Conservation (phyloP, 2,329 filamentous ascomycete species). For the Epichloe hybrida region DNA sequence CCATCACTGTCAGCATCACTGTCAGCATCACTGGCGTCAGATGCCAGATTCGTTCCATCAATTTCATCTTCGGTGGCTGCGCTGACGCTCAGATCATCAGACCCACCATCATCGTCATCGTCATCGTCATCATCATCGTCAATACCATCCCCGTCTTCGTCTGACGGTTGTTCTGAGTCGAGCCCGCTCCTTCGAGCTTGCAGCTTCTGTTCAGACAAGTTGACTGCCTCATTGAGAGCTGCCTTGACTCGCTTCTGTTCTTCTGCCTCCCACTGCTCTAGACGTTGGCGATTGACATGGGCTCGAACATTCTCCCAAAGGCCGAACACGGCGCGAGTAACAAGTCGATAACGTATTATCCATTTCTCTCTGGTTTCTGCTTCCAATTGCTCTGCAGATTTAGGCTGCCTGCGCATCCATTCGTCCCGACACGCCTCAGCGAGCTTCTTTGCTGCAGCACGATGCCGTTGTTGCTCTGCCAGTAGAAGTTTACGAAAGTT, state of each 20-base stretch:
- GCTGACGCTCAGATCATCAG: conserved; percentile 32
- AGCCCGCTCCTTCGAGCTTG: conserved; percentile 43
- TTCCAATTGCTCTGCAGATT: conserved; percentile 68
- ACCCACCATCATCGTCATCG: conserved; percentile 21
- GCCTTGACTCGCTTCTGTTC: conserved; percentile 51
- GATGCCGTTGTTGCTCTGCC: conserved; percentile 67
- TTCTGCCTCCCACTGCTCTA: conserved; percentile 51
- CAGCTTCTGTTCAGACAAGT: conserved; percentile 54
- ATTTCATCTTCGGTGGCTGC: conserved; percentile 19
- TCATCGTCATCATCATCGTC: conserved; percentile 26
- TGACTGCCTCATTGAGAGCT: conserved; percentile 61
- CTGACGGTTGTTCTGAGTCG: conserved; percentile 37
- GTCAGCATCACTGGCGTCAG: conserved; percentile 15
- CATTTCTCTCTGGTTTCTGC: conserved; percentile 59
- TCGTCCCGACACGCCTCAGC: conserved; percentile 67
- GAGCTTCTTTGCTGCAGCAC: conserved; percentile 60
- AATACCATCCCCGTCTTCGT: conserved; percentile 24
- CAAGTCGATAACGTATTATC: conserved; percentile 54
- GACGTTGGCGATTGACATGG: conserved; percentile 46
- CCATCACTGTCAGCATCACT: conserved; percentile 22
- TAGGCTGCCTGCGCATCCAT: conserved; percentile 61
- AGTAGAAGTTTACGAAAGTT: conserved; percentile 72
- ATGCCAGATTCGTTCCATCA: conserved; percentile 21
- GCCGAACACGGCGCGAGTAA: conserved; percentile 43
- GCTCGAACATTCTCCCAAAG: conserved; percentile 52